phyloP scores from a whole-genome alignment of 1,284 basidiomycete genomes.

The Ceratorhiza oryzae-sativae region DNA sequence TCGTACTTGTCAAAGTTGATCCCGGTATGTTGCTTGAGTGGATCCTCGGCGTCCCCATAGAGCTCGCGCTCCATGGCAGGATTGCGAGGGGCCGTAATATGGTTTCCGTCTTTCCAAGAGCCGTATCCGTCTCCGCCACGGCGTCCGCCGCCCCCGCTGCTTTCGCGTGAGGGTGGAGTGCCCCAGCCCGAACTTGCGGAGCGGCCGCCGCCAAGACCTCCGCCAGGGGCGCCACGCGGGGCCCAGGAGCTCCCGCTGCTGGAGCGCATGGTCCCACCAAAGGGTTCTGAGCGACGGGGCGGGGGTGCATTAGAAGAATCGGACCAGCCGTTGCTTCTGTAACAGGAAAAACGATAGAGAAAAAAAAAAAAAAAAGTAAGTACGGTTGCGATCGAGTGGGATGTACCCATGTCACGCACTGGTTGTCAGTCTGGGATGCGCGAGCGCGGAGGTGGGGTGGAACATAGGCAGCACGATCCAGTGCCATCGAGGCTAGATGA shows the following conservation, averaged over 20 bases:
- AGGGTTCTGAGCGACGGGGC: slow-evolving; percentile 55
- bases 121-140: slow-evolving; percentile 74
- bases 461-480: slow-evolving; percentile 72
- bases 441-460: slow-evolving; percentile 87
- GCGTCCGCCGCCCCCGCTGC: slow-evolving; percentile 54
- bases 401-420: slow-evolving; percentile 64
- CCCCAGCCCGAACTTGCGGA: slow-evolving; percentile 45
- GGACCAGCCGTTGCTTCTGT: slow-evolving; percentile 71
- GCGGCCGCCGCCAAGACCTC: slow-evolving; percentile 49
- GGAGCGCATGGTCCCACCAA: slow-evolving; percentile 51
- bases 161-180: slow-evolving; percentile 48
- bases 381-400: slow-evolving; percentile 52
- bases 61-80: slow-evolving; percentile 93
- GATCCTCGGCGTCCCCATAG: slow-evolving; percentile 88
- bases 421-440: slow-evolving; percentile 59
- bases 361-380: slow-evolving; percentile 48
- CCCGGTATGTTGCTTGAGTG: slow-evolving; percentile 87
- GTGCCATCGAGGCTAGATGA: slow-evolving; percentile 36
- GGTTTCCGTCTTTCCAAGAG: slow-evolving; percentile 88
- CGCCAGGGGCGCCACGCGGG: slow-evolving; percentile 51
- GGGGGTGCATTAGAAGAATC: slow-evolving; percentile 61
- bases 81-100: slow-evolving; percentile 83
- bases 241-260: slow-evolving; percentile 49
- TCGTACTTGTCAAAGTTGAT: slow-evolving; percentile 99
- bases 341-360: too few relatives aligned